Percentiles rank a stretch among this genome's conserved stretches.
Evolutionary conservation across 1,139 yeast genomes (phyloP).

Genomic region (Suhomyces wounanorum): DNA sequence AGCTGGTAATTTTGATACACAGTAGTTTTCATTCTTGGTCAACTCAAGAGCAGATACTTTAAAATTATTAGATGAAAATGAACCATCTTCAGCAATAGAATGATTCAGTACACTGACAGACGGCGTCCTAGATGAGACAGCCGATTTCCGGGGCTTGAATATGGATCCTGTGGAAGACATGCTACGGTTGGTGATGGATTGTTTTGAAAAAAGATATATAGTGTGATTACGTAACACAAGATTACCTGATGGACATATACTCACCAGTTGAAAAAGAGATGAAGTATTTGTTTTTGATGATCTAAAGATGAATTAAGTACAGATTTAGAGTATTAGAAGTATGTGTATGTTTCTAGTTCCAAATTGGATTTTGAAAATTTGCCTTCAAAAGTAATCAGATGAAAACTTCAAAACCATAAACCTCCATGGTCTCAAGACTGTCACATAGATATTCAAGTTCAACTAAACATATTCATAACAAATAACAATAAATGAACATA

Average conservation of each 20-base stretch:
- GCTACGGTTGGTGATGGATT: not conserved
- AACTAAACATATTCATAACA: too few relatives aligned
- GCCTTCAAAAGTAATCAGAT: too few relatives aligned
- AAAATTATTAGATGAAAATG: not conserved
- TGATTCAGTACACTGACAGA: not conserved
- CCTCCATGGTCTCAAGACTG: too few relatives aligned
- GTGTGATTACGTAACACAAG: conserved; percentile 2
- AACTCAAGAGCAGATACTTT: conserved; percentile 40
- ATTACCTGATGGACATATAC: not conserved
- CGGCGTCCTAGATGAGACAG: conserved; percentile 5
- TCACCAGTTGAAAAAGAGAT: too few relatives aligned
- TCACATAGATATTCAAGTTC: too few relatives aligned
- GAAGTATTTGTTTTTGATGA: too few relatives aligned
- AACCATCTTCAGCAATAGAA: not conserved
- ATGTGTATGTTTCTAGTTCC: too few relatives aligned
- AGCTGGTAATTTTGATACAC: conserved; percentile 63
- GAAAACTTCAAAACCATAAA: too few relatives aligned
- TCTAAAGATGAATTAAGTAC: too few relatives aligned
- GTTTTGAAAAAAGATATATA: conserved; percentile 5
- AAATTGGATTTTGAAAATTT: too few relatives aligned
- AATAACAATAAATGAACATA: too few relatives aligned
- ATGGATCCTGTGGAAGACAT: conserved; percentile 11
- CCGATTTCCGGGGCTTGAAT: conserved; percentile 13
- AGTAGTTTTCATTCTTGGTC: conserved; percentile 61
- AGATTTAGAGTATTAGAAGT: too few relatives aligned